Evolutionary conservation across 2,329 filamentous ascomycete genomes (phyloP).

Genomic region (Penicillium palitans): DNA sequence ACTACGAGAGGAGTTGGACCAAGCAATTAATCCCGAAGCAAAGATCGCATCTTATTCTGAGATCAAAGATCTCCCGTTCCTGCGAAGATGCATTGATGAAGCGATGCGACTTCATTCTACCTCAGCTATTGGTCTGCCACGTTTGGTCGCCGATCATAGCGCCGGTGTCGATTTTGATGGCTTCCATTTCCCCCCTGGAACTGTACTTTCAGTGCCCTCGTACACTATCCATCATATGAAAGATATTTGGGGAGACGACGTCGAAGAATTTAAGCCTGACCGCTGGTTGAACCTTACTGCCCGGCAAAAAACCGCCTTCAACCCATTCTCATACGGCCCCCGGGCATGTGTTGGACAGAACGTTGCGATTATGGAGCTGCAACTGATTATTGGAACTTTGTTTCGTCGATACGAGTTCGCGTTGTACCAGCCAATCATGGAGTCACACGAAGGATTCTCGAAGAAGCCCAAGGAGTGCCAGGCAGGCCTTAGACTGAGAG

Average conservation of each 20-base stretch:
- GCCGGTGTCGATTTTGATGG: slow-evolving; percentile 16
- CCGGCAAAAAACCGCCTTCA: slow-evolving; percentile 40
- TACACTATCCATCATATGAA: slow-evolving; percentile 45
- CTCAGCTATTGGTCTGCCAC: slow-evolving; percentile 24
- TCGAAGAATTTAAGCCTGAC: slow-evolving; percentile 43
- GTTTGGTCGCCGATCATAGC: slow-evolving; percentile 27
- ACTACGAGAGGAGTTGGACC: slow-evolving; percentile 25
- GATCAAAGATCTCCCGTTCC: slow-evolving; percentile 30
- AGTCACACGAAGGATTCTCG: slow-evolving; percentile 26
- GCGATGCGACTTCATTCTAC: slow-evolving; percentile 35
- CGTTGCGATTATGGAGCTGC: slow-evolving; percentile 45
- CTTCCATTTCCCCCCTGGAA: slow-evolving; percentile 29
- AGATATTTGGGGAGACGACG: slow-evolving; percentile 45
- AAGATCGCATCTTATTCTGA: slow-evolving; percentile 19
- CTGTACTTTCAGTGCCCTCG: slow-evolving; percentile 42
- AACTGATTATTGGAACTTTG: slow-evolving; percentile 38
- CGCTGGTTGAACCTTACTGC: slow-evolving; percentile 31
- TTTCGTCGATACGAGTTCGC: slow-evolving; percentile 25
- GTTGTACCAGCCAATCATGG: slow-evolving; percentile 18
- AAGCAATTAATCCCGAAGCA: slow-evolving; percentile 16
- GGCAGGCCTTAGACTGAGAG: slow-evolving; percentile 20
- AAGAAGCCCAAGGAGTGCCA: slow-evolving; percentile 26
- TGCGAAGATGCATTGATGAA: slow-evolving; percentile 34
- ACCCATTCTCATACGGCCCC: slow-evolving; percentile 46
- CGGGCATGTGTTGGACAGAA: slow-evolving; percentile 47